Evolutionary conservation across 2,329 filamentous ascomycete species (phyloP).

Genomic region (Iodosphaeria phyllophila): DNA sequence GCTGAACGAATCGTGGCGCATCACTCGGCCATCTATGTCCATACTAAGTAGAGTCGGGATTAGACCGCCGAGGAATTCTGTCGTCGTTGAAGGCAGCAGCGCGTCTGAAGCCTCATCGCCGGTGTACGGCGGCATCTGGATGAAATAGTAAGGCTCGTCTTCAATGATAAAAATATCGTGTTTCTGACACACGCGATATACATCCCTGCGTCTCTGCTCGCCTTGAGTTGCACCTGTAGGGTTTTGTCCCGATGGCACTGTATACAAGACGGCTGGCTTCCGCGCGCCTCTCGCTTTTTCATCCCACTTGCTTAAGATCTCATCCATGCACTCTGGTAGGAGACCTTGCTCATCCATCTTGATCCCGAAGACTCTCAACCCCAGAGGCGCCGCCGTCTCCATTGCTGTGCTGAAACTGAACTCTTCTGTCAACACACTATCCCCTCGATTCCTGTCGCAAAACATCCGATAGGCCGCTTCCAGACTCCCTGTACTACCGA

Average conservation of each 20-base stretch:
- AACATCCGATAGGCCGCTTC: constrained; percentile 77
- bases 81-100: constrained; percentile 39
- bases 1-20: constrained; percentile 84
- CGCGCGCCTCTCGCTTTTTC: constrained; percentile 17
- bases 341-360: constrained; percentile 34
- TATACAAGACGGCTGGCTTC: constrained; percentile 38
- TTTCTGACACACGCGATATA: constrained; percentile 65
- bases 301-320: constrained; percentile 31
- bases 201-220: constrained; percentile 41
- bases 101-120: constrained; percentile 28
- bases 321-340: constrained; percentile 30
- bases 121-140: constrained; percentile 68
- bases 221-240: constrained; percentile 75
- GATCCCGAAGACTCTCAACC: constrained; percentile 30
- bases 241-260: constrained; percentile 65
- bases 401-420: constrained; percentile 70
- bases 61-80: constrained; percentile 55
- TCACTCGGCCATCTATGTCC: constrained; percentile 71
- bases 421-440: constrained; percentile 71
- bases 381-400: constrained; percentile 35
- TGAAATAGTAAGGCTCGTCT: constrained; percentile 88
- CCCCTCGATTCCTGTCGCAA: constrained; percentile 45
- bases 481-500: constrained; percentile 72
- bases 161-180: constrained; percentile 79
- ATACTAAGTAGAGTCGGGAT: constrained; percentile 62